Evolutionary conservation across 768 basidiomycete species (phyloP), one percentile per base, ranked within the genome.

Genomic region (Butyriboletus loyo): DNA sequence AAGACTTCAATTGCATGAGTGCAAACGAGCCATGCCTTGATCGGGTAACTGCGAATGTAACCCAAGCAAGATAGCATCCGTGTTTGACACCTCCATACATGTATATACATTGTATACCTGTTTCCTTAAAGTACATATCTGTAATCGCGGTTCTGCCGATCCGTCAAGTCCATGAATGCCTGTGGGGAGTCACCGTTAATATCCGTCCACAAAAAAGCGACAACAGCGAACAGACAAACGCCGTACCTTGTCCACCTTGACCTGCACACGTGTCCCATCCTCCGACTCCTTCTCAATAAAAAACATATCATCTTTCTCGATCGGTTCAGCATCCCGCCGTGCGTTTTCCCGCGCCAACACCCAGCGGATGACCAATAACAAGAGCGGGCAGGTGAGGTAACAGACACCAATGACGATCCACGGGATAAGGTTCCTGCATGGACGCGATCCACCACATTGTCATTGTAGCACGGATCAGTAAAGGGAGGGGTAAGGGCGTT

Each of bases 351-450:
- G 66, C 4, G 71, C 62, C 35, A 91, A 76, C 27, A 82, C 37
- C 49, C 59, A 69, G 21, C 86, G 82, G 52, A 91, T 80, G 34
- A 64, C 24, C 22, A 83, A 71, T 15, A 79, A 46, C 58, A 79
- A 41, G 13, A 71, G 27, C 40, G 85, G 82, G 66, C 84, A 84
- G 28, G 65, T 53, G 11, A 72, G 54, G 63, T 85, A 84, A 68
- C 85, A 86, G 46, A 83, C 64, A 3, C 85, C 81, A 50, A 91
- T 90, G 59, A 91, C 76, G 47, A 78, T 79, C 89, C 90, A 92
- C 3, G 89, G 89, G 27, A 90, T 66, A 50, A 77, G 84, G 57
- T 89, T 87, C 43, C 86, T 86, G 27, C 22, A n/a, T 17, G 54
- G 22, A 21, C 34, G 28, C 6, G 4, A 35, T n/a, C 25, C 28